These are phyloP conservation scores for Phytophthora hybrid DNA, from an alignment of 352 stramenopile species.

Conservation along the genomic window DNA sequence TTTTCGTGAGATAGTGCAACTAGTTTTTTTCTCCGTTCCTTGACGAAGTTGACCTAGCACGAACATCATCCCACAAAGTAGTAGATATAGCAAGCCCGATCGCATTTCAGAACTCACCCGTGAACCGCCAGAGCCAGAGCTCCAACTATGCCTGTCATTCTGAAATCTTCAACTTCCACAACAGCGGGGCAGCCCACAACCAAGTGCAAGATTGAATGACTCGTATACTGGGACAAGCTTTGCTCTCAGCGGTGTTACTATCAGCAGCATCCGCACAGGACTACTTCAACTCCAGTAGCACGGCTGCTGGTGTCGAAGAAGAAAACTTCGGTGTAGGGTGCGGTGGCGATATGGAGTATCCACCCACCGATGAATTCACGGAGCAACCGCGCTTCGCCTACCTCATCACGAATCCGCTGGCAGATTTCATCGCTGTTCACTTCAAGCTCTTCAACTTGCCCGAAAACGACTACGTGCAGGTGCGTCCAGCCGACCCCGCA, in stretches of 20 bases:
- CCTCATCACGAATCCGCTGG: slow-evolving; percentile 50
- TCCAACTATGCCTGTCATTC: too few relatives aligned
- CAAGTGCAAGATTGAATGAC: slow-evolving; percentile 4
- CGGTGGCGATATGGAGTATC: slow-evolving; percentile 33
- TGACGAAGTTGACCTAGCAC: neutral
- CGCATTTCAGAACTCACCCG: neutral
- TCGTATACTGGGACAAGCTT: neutral
- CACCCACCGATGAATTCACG: slow-evolving; percentile 25
- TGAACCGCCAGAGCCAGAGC: too few relatives aligned
- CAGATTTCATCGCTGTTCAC: slow-evolving; percentile 66
- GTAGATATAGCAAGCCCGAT: neutral
- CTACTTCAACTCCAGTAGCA: slow-evolving; percentile 14
- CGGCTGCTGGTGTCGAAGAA: slow-evolving; percentile 21
- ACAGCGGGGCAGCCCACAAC: too few relatives aligned
- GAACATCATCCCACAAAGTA: neutral
- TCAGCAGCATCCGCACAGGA: slow-evolving; percentile 6
- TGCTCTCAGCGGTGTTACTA: slow-evolving; percentile 8
- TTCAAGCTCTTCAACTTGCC: slow-evolving; percentile 74
- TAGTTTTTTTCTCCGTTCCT: neutral
- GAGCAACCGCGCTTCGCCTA: slow-evolving; percentile 46
- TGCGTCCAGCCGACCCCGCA: slow-evolving; percentile 41
- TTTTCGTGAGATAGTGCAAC: neutral
- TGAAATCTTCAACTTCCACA: slow-evolving; percentile 9
- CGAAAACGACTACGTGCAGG: slow-evolving; percentile 54
- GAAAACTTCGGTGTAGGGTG: slow-evolving; percentile 47